Evolutionary conservation across 768 basidiomycete species (phyloP).

Genomic region (Trametes gibbosa): DNA sequence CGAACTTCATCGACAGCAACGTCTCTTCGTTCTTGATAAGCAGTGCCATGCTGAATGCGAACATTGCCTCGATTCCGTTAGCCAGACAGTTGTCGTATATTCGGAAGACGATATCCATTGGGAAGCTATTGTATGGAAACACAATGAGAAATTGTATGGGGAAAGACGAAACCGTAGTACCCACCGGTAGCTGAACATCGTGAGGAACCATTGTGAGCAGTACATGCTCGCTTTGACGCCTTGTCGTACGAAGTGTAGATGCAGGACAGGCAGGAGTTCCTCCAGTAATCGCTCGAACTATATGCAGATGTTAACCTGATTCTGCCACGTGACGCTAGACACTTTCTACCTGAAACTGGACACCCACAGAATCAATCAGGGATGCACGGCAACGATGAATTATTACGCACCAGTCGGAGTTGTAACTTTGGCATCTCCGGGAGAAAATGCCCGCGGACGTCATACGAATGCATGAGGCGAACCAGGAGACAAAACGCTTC

Average conservation of each 20-base stretch:
- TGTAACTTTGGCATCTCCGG: constrained; percentile 99
- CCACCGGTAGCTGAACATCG: constrained; percentile 92
- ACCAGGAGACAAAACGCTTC: constrained; percentile 97
- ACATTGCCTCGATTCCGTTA: constrained; percentile 95
- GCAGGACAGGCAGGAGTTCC: constrained; percentile 87
- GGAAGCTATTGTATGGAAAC: constrained; percentile 58
- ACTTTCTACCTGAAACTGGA: constrained; percentile 56
- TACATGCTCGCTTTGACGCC: constrained; percentile 98
- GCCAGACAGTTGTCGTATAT: constrained; percentile 97
- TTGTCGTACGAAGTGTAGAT: constrained; percentile 90
- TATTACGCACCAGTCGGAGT: constrained; percentile 63
- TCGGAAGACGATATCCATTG: constrained; percentile 89
- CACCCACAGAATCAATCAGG: too few species aligned
- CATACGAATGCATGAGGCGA: constrained; percentile 94
- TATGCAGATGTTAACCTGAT: constrained; percentile 6
- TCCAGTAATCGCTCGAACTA: constrained; percentile 95
- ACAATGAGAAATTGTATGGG: too few species aligned
- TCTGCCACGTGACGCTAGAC: background rate
- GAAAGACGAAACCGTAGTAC: constrained; percentile 17
- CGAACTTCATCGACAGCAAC: constrained; percentile 82
- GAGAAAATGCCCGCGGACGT: constrained; percentile 93
- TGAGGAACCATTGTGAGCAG: constrained; percentile 98
- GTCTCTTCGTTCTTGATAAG: constrained; percentile 84
- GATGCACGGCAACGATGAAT: constrained; percentile 24
- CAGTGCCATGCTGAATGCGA: constrained; percentile 87